Conservation (phyloP, 169 alveolate species). For the Besnoitia besnoiti region DNA sequence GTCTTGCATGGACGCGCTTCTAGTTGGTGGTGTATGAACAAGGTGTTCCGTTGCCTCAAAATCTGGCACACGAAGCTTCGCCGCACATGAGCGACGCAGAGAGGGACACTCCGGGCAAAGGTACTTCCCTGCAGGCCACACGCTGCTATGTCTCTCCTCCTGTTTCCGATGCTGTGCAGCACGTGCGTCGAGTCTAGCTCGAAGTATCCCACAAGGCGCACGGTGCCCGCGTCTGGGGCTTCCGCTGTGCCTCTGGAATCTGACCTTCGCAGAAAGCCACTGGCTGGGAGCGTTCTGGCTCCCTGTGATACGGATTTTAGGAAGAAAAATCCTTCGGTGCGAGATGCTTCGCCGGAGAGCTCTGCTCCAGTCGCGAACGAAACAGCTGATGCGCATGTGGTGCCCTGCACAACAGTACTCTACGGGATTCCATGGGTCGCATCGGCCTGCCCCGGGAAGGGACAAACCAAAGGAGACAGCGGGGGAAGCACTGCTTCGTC, state of each 20-base stretch:
- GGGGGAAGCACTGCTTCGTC: not conserved
- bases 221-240: not conserved
- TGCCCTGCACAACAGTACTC: not conserved
- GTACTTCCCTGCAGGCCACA: too few relatives aligned
- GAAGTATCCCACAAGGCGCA: not conserved
- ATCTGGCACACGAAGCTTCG: too few relatives aligned
- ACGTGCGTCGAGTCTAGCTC: not conserved
- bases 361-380: not conserved
- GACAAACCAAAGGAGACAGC: not conserved
- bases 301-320: not conserved
- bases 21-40: too few relatives aligned
- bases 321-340: not conserved
- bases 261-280: not conserved
- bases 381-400: not conserved
- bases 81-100: too few relatives aligned
- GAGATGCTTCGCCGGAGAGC: not conserved
- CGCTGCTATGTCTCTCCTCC: too few relatives aligned
- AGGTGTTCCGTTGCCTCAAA: too few relatives aligned
- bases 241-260: not conserved
- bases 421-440: conserved; percentile 31
- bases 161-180: not conserved
- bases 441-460: not conserved
- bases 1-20: too few relatives aligned
- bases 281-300: not conserved
- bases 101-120: too few relatives aligned